Evolutionary conservation across 495 filamentous ascomycete genomes (phyloP).

Genomic region (Acidomyces sp.): DNA sequence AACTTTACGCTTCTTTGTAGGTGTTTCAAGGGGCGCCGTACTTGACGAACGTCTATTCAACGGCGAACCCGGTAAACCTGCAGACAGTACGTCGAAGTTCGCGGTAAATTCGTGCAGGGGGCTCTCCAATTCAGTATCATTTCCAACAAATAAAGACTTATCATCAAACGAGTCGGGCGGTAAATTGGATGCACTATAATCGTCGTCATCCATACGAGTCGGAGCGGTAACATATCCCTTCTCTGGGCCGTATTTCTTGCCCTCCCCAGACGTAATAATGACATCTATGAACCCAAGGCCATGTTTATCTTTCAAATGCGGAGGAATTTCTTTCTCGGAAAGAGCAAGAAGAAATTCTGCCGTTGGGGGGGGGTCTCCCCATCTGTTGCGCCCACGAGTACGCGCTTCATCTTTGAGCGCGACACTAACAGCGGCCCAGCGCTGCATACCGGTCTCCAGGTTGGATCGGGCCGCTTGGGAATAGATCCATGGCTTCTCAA

Average conservation of each 20-base stretch:
- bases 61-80: constrained; percentile 1
- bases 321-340: constrained; percentile 26
- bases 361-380: constrained; percentile 24
- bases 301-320: constrained; percentile 17
- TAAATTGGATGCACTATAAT: not conserved
- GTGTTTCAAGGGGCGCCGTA: not conserved
- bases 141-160: not conserved
- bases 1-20: not conserved
- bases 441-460: constrained; percentile 7
- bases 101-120: not conserved
- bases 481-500: constrained; percentile 33
- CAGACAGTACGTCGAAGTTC: not conserved
- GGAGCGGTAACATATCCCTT: constrained; percentile 21
- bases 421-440: constrained; percentile 26
- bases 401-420: constrained; percentile 27
- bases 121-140: not conserved
- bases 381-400: constrained; percentile 20
- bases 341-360: constrained; percentile 30
- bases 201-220: constrained; percentile 19
- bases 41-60: not conserved
- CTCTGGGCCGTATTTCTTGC: constrained; percentile 20
- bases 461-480: not conserved
- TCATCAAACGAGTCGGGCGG: not conserved
- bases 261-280: constrained; percentile 27
- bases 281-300: constrained; percentile 34